phyloP scores from a whole-genome alignment of 495 filamentous ascomycete species.

The Daldinia caldariorum region DNA sequence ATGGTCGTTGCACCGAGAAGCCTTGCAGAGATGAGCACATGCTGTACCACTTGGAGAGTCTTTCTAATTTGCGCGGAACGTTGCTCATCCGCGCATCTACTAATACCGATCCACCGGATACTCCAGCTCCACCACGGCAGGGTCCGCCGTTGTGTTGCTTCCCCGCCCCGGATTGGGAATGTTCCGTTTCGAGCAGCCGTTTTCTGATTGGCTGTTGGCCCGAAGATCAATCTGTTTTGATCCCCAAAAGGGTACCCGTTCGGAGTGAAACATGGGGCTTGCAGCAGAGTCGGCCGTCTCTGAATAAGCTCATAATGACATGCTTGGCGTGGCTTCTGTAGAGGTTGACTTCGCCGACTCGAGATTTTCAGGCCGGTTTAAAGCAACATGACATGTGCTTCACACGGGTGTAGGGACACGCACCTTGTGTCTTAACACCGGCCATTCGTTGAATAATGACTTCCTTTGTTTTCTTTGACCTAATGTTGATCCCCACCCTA shows the following conservation, averaged over 20 bases:
- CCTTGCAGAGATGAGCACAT: constrained; percentile 12
- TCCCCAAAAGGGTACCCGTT: background rate
- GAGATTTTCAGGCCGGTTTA: background rate
- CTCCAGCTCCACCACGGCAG: background rate
- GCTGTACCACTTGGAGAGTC: background rate
- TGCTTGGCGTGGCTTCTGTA: background rate
- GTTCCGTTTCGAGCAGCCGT: constrained; percentile 28
- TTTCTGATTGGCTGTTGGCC: constrained; percentile 11
- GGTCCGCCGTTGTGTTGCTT: constrained; percentile 20
- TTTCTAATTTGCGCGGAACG: constrained; percentile 23
- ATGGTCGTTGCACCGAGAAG: constrained; percentile 22
- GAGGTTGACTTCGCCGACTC: background rate
- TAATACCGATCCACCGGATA: constrained; percentile 26
- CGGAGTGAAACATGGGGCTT: constrained; percentile 13
- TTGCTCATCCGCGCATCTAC: constrained; percentile 26
- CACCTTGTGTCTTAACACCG: background rate
- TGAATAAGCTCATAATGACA: background rate
- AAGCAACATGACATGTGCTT: no score
- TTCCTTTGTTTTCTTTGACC: background rate
- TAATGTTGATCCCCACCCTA: background rate
- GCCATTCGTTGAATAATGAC: background rate
- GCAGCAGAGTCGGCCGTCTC: constrained; percentile 7
- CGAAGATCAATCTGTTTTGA: constrained; percentile 1
- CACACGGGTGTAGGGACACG: no score
- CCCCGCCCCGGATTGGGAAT: constrained; percentile 20